Evolutionary conservation across 495 filamentous ascomycete species (phyloP), one percentile per base, ranked within the genome.

Genomic region (Penicillium psychrofluorescens): DNA sequence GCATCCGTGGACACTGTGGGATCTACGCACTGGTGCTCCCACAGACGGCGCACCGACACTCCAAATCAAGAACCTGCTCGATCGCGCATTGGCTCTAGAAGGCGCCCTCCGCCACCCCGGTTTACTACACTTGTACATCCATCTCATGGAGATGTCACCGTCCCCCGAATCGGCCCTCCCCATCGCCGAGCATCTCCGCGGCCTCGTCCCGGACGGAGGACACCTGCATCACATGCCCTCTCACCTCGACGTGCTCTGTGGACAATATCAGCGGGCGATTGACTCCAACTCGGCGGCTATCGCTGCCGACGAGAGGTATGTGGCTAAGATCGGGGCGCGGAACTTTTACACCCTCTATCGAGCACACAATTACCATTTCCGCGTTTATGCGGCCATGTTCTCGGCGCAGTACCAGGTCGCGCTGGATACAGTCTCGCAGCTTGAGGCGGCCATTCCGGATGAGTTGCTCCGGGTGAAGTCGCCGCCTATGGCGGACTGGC

Each of bases 191-290:
- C 65, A 70, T 35, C 71, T 87, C 2, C 76, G 81, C 2, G 72
- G 70, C 1, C 68, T 86, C 1, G 72, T 83, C 0, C 83, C 83
- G 0, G 80, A 85, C 41, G 70, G 78, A 0, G 83, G 83, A 4
- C 83, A 87, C 52, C 66, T 87, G n/a, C 72, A 80, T 38, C 83
- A 87, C 50, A 87, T 87, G 83, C 82, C 83, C 0, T 74, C 73
- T 0, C 83, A 87, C 52, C 62, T 87, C 22, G 81, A 86, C 57
- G 66, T 86, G 8, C 64, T 87, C 4, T 75, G 76, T 39, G 83
- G 83, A 2, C 80, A 86, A 45, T 87, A 85, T 54, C 68, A 74
- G 5, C 67, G 64, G 11, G 81, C 79, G 0, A 72, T 86, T 9
- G 57, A 64, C 7, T 77, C 79, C 10, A 87, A 87, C 56, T 64